Conservation (phyloP, 768 basidiomycete species). For the Tulasnella sp. region DNA sequence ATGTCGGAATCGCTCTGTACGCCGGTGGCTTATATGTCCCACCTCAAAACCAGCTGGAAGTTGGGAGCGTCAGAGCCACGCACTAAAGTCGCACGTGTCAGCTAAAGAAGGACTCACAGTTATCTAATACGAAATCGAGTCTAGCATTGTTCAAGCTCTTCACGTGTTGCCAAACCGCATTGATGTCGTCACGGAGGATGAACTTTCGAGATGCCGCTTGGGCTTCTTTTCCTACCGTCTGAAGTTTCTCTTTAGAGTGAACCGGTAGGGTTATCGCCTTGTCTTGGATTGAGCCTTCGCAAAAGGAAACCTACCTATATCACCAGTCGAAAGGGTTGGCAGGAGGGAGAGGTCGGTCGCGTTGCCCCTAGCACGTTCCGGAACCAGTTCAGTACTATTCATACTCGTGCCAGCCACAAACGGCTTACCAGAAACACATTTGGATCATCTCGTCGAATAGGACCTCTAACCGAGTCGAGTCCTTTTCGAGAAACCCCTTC, state of each 20-base stretch:
- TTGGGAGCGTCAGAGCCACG: too few relatives aligned
- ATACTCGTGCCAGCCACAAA: not conserved
- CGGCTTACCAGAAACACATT: slow-evolving; percentile 73
- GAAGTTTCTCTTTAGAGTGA: slow-evolving; percentile 46
- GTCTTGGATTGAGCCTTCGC: not conserved
- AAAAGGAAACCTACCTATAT: slow-evolving; percentile 48
- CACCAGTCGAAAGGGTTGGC: slow-evolving; percentile 74
- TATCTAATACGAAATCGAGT: slow-evolving; percentile 88
- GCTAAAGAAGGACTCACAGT: slow-evolving; percentile 47
- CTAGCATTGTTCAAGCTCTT: slow-evolving; percentile 49
- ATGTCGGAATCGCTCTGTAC: not conserved
- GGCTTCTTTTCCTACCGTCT: slow-evolving; percentile 75
- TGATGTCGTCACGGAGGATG: slow-evolving; percentile 82
- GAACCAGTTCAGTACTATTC: not conserved
- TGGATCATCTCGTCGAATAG: slow-evolving; percentile 83
- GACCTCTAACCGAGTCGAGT: slow-evolving; percentile 54
- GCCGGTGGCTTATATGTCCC: slow-evolving; percentile 8
- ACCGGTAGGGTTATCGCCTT: not conserved
- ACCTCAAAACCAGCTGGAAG: slow-evolving; percentile 85
- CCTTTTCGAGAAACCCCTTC: slow-evolving; percentile 37
- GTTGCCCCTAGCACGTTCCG: slow-evolving; percentile 65
- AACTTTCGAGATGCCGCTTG: slow-evolving; percentile 70
- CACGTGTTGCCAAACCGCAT: slow-evolving; percentile 69
- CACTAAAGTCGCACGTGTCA: too few relatives aligned
- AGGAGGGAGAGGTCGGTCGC: slow-evolving; percentile 92